Base-by-base conservation (phyloP, 2,329 filamentous ascomycete genomes). In the Ophiostoma sp. region DNA sequence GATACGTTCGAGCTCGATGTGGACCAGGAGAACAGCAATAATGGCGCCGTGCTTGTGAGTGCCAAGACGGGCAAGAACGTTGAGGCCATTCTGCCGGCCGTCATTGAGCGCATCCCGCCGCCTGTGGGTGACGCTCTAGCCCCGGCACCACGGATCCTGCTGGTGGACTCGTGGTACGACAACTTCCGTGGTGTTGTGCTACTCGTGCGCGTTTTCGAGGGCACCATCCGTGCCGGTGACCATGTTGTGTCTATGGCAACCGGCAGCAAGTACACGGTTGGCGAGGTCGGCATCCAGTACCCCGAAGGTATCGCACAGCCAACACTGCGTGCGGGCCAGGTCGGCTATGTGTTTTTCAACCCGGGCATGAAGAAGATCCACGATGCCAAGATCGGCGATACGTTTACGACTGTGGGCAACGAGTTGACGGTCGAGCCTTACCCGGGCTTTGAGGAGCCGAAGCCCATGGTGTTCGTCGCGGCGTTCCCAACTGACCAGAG, bases 81-180 rank as follows among this genome's bases (percentile, higher is more conserved):
- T 5, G 85, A 87, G 42, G 83, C 86, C n/a, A 82, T 99, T 4
- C 80, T 99, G 55, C 94, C 95, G 0, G 88, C 87, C 12, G 92
- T 98, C 9, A 88, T 99, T 52, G 89, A 96, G 73, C 83, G 89
- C 70, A 90, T 99, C 4, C 94, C 95, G 27, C 85, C 87, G 55
- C 95, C 95, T 0, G 78, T 85, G 0, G 95, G 95, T 4, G 88
- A 95, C 73, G 79, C 83, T 67, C 83, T 79, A 1, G 58, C 88
- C 74, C 92, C 93, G 1, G 78, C 97, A 68, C 88, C 97, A 69
- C 88, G 91, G 69, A 85, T 98, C 79, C 82, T 99, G 64, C 86
- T 99, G 14, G 93, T 99, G 41, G 95, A 99, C 78, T 97, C 93
- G 36, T 99, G 95, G 95, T 99, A 99, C 77, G 93, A 97, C 75